phyloP scores from a whole-genome alignment of 352 stramenopile species.

The Phytophthora citricola region DNA sequence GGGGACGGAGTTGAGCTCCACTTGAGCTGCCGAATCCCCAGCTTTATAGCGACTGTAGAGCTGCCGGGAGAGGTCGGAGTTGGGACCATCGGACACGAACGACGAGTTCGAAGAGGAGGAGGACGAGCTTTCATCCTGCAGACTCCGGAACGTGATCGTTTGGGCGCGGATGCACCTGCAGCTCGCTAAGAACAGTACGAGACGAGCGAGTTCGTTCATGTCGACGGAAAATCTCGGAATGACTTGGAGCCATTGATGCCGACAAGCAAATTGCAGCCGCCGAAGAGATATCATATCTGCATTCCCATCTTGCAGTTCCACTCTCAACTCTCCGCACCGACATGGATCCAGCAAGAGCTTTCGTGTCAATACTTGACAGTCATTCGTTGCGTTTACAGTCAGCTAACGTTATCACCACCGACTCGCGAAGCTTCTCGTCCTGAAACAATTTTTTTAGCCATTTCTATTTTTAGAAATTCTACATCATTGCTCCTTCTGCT shows the following conservation, averaged over 20 bases:
- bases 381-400: too few relatives aligned
- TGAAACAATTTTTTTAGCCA: too few relatives aligned
- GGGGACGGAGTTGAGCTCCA: constrained; percentile 23
- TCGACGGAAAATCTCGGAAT: constrained; percentile 10
- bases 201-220: not conserved
- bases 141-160: constrained; percentile 25
- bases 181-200: not conserved
- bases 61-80: constrained; percentile 48
- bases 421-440: too few relatives aligned
- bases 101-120: constrained; percentile 5
- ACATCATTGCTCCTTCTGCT: too few relatives aligned
- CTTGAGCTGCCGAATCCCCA: constrained; percentile 6
- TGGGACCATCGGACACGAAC: constrained; percentile 42
- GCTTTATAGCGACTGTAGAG: constrained; percentile 33
- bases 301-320: not conserved
- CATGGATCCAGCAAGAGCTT: too few relatives aligned
- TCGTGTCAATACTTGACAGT: too few relatives aligned
- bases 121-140: not conserved
- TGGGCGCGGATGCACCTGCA: not conserved
- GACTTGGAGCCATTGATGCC: not conserved
- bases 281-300: constrained; percentile 2
- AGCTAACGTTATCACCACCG: too few relatives aligned
- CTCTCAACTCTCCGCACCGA: too few relatives aligned
- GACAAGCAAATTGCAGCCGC: not conserved
- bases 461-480: too few relatives aligned